These are phyloP conservation scores for Phytophthora constricta DNA, from an alignment of 352 stramenopile genomes.

Conservation along the genomic window DNA sequence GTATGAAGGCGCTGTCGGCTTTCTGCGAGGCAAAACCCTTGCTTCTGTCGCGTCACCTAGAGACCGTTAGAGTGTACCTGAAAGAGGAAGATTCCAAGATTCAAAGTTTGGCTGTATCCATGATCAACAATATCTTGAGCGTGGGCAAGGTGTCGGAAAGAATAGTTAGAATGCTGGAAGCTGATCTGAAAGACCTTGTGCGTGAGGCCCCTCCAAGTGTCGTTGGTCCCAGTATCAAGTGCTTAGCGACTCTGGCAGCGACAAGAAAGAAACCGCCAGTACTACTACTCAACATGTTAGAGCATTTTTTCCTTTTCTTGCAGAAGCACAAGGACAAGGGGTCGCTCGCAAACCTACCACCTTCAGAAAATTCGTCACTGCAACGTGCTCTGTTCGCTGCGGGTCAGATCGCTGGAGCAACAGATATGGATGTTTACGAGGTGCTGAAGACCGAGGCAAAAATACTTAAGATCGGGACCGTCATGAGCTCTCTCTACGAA, in stretches of 20 bases:
- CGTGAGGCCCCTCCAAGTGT: conserved; percentile 80
- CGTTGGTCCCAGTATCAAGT: conserved; percentile 79
- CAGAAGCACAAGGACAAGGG: conserved; percentile 49
- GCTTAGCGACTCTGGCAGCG: conserved; percentile 62
- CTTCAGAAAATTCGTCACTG: conserved; percentile 53
- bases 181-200: conserved; percentile 71
- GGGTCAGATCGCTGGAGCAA: conserved; percentile 67
- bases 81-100: conserved; percentile 65
- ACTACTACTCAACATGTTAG: conserved; percentile 68
- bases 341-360: conserved; percentile 43
- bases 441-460: conserved; percentile 34
- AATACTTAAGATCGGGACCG: conserved; percentile 51
- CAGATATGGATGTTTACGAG: conserved; percentile 66
- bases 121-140: conserved; percentile 68
- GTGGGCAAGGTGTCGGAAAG: conserved; percentile 59
- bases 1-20: conserved; percentile 74
- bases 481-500: conserved; percentile 71
- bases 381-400: conserved; percentile 78
- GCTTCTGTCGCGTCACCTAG: conserved; percentile 64
- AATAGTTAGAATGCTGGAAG: conserved; percentile 54
- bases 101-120: conserved; percentile 66
- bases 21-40: conserved; percentile 78
- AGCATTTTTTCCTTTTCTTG: conserved; percentile 70
- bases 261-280: conserved; percentile 48
- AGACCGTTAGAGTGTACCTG: conserved; percentile 80